phyloP scores from a whole-genome alignment of 495 filamentous ascomycete species.

The Wilcoxina mikolae region DNA sequence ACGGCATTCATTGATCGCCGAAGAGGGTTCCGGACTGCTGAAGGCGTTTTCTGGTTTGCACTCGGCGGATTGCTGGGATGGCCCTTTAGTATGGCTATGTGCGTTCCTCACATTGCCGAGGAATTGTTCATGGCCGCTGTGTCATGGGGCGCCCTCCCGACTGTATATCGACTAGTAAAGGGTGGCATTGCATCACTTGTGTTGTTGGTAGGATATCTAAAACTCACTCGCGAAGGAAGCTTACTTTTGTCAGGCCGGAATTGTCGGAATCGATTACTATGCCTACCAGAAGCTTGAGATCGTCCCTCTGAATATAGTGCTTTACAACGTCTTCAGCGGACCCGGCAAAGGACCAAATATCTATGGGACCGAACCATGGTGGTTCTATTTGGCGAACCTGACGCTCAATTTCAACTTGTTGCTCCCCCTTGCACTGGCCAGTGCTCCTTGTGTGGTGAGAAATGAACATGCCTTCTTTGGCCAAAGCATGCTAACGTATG shows the following conservation, averaged over 20 bases:
- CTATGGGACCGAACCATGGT: constrained; percentile 93
- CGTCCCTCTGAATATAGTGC: constrained; percentile 82
- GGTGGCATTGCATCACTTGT: constrained; percentile 51
- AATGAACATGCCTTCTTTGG: not conserved
- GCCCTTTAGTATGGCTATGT: constrained; percentile 79
- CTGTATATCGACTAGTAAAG: constrained; percentile 44
- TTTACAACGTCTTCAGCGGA: constrained; percentile 83
- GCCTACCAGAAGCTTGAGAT: constrained; percentile 67
- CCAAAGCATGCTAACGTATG: not conserved
- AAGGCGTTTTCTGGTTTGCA: constrained; percentile 84
- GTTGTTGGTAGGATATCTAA: constrained; percentile 48
- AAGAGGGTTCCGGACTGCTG: constrained; percentile 55
- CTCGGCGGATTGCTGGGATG: constrained; percentile 82
- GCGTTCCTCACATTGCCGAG: constrained; percentile 67
- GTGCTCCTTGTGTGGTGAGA: constrained; percentile 30
- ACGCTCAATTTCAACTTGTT: constrained; percentile 90
- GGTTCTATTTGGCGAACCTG: constrained; percentile 87
- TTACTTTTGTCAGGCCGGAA: constrained; percentile 34
- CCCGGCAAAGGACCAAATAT: constrained; percentile 71
- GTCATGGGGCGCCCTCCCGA: constrained; percentile 42
- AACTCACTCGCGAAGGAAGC: constrained; percentile 6
- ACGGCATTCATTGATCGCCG: constrained; percentile 79
- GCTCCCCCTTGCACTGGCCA: constrained; percentile 67
- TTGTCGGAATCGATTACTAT: constrained; percentile 50
- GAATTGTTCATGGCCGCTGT: constrained; percentile 50